Percentiles rank a stretch among this genome's conserved stretches.
Evolutionary conservation across 2,329 filamentous ascomycete genomes (phyloP).

Genomic region (Orbilia ellipsospora): DNA sequence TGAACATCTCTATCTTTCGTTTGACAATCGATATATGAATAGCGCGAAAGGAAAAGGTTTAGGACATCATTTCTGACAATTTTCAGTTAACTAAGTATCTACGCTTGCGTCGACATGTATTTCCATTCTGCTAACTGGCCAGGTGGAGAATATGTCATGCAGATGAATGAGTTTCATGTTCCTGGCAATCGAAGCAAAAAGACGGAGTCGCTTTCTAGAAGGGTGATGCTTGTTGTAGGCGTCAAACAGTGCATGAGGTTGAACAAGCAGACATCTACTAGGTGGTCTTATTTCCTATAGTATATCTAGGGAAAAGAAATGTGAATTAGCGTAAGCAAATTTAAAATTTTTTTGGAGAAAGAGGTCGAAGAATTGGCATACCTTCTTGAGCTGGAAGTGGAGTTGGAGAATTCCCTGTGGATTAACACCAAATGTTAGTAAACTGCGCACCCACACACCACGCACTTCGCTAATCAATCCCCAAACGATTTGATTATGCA

Average conservation of each 20-base stretch:
- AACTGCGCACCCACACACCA: slow-evolving; percentile 63
- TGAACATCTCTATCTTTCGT: neutral
- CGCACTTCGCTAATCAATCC: slow-evolving; percentile 61
- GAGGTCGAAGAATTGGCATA: slow-evolving; percentile 63
- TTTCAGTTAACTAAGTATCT: neutral
- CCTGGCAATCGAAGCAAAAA: slow-evolving; percentile 15
- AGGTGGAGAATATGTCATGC: slow-evolving; percentile 1
- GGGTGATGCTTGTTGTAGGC: slow-evolving; percentile 5
- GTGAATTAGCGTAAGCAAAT: slow-evolving; percentile 32
- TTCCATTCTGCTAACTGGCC: neutral
- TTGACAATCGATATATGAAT: slow-evolving; percentile 6
- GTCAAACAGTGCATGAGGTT: slow-evolving; percentile 22
- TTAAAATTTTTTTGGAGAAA: too few relatives aligned
- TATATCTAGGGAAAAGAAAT: slow-evolving; percentile 61
- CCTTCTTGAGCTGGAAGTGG: slow-evolving; percentile 99
- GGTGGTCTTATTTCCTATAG: slow-evolving; percentile 62
- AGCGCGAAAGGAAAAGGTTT: neutral
- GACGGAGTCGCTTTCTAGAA: slow-evolving; percentile 33
- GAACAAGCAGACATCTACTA: neutral
- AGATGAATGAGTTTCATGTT: slow-evolving; percentile 19
- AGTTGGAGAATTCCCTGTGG: slow-evolving; percentile 82
- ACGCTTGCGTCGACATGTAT: neutral
- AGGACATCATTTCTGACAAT: neutral
- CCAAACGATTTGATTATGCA: slow-evolving; percentile 20
- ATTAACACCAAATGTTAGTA: slow-evolving; percentile 25